Base-by-base conservation (phyloP, 2,329 filamentous ascomycete genomes). In the Cladophialophora bantiana region DNA sequence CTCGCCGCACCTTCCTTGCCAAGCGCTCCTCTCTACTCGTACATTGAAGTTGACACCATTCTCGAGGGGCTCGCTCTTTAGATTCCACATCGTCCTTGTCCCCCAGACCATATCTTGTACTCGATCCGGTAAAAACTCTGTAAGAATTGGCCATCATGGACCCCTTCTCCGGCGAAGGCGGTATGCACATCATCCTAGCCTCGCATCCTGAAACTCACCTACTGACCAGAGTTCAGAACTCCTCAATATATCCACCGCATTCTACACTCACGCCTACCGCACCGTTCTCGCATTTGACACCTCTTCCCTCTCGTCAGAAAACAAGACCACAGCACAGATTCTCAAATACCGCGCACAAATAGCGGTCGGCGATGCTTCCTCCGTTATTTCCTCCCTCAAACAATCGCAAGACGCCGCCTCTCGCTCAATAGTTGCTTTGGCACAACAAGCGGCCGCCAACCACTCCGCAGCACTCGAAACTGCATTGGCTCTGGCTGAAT, bases 271-370 rank as follows among this genome's bases (percentile, higher is more conserved):
- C 77, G 94, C 96, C 83, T 97, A 92, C 85, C 86, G 92, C 76
- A 85, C 90, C 76, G 94, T 96, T 70, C 80, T 96, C 79, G 90
- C 95, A 82, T 96, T 93, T 81, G 90, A 96, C 79, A 90, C 89
- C 52, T 88, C 90, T 5, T 84, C 89, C 67, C 90, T 98, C 76
- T 95, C 92, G 53, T 73, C 89, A 70, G 88, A 90, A 74, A 97
- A 97, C 81, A 84, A 85, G 55, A 84, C 93, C 13, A 88, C 92
- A 50, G 91, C 92, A 48, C 89, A 89, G 66, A 82, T 97, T 53
- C 87, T 98, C 64, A 85, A 90, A 77, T 88, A 94, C 70, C 92
- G 95, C 77, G 89, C 94, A 52, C 90, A 90, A 76, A 88, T 97
- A 75, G 93, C 93, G 59, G 86, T 94, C 7, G 92, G 93, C 62